phyloP scores from a whole-genome alignment of 306 rosid species.

The Prinsepia uniflora region DNA sequence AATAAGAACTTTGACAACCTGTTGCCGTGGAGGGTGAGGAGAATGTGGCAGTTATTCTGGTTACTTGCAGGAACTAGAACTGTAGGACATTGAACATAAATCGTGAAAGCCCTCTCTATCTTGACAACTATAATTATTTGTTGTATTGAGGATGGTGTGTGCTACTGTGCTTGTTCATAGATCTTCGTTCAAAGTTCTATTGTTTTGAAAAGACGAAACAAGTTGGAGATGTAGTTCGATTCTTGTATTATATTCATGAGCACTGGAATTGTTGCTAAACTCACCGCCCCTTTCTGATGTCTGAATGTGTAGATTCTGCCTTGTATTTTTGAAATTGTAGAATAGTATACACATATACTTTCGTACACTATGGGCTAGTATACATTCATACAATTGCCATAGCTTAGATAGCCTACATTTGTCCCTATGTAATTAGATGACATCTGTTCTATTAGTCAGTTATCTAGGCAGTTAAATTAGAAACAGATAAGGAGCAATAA shows the following conservation, averaged over 20 bases:
- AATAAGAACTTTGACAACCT: conserved; percentile 7
- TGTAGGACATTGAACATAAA: conserved; percentile 29
- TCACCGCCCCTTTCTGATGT: background rate
- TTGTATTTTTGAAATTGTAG: too few species aligned
- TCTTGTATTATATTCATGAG: background rate
- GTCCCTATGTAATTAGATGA: too few species aligned
- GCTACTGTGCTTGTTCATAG: conserved; percentile 29
- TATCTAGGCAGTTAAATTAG: too few species aligned
- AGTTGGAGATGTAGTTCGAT: conserved; percentile 2
- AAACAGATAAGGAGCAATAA: too few species aligned
- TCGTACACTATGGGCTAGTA: too few species aligned
- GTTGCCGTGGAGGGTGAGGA: conserved; percentile 28
- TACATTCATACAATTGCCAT: too few species aligned
- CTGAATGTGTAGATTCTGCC: too few species aligned
- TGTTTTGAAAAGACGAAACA: conserved; percentile 8
- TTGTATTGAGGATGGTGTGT: conserved; percentile 26
- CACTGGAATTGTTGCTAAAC: background rate
- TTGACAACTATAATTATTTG: conserved; percentile 35
- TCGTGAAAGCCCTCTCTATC: conserved; percentile 31
- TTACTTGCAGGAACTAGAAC: conserved; percentile 34
- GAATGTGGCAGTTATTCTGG: conserved; percentile 18
- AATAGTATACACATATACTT: too few species aligned
- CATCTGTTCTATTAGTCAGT: too few species aligned
- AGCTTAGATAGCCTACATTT: too few species aligned
- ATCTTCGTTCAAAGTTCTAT: conserved; percentile 16